A percentile compares a stretch with the other conserved stretches of the same genome.
These are phyloP conservation scores for Leccinum barrowsii DNA, from an alignment of 768 basidiomycete genomes.

Conservation along the genomic window DNA sequence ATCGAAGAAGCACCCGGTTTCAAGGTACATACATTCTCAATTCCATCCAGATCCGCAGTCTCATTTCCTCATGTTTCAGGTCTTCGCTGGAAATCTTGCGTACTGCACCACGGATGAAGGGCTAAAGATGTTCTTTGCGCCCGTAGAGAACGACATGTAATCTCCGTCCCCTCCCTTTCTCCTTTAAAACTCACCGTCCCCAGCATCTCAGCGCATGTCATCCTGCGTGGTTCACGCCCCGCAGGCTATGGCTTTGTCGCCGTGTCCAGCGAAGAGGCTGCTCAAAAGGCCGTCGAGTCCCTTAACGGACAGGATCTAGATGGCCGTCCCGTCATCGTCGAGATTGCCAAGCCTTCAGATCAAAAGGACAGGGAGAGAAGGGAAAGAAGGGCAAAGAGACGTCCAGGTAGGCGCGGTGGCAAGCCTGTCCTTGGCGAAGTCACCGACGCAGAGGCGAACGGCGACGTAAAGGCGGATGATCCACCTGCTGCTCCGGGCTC, in stretches of 20 bases:
- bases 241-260: slow-evolving; percentile 94
- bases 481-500: slow-evolving; percentile 46
- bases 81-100: slow-evolving; percentile 95
- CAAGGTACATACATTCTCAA: slow-evolving; percentile 53
- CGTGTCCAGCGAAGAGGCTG: slow-evolving; percentile 75
- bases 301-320: slow-evolving; percentile 90
- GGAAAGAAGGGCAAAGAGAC: slow-evolving; percentile 75
- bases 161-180: slow-evolving; percentile 29
- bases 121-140: slow-evolving; percentile 91
- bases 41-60: slow-evolving; percentile 15
- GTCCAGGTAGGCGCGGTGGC: slow-evolving; percentile 80
- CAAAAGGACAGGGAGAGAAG: slow-evolving; percentile 79
- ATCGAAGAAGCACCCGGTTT: slow-evolving; percentile 72
- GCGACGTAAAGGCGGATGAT: slow-evolving; percentile 62
- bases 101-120: slow-evolving; percentile 92
- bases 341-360: slow-evolving; percentile 88
- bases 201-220: slow-evolving; percentile 82
- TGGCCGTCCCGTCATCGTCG: slow-evolving; percentile 83
- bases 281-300: slow-evolving; percentile 78
- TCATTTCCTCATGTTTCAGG: slow-evolving; percentile 42
- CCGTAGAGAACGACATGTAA: slow-evolving; percentile 84
- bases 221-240: slow-evolving; percentile 79
- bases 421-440: slow-evolving; percentile 88
- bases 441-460: slow-evolving; percentile 85
- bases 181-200: slow-evolving; percentile 12